phyloP scores from a whole-genome alignment of 257 asterid genomes.

The Plantago elongata region DNA sequence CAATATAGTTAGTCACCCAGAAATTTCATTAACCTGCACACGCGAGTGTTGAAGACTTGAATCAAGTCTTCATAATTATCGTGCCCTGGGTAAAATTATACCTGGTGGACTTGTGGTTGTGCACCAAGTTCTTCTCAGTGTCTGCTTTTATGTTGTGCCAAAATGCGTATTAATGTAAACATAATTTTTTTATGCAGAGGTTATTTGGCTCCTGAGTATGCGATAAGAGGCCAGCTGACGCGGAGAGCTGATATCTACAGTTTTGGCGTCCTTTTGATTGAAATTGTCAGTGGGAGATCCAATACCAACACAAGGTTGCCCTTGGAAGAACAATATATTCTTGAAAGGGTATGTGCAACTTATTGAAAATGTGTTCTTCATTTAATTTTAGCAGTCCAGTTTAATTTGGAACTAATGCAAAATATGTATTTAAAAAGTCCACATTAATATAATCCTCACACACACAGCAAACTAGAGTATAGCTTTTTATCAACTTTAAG shows the following conservation, averaged over 20 bases:
- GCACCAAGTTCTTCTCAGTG: neutral
- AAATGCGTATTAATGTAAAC: slow-evolving; percentile 5
- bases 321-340: slow-evolving; percentile 5
- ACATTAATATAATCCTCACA: too few relatives aligned
- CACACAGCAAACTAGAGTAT: too few relatives aligned
- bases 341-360: slow-evolving; percentile 8
- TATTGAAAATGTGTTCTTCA: neutral
- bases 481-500: too few relatives aligned
- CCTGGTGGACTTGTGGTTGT: too few relatives aligned
- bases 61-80: neutral
- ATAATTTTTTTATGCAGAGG: slow-evolving; percentile 52
- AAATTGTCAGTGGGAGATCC: slow-evolving; percentile 7
- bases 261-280: slow-evolving; percentile 6
- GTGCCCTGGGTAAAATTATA: neutral
- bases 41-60: neutral
- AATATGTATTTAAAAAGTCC: too few relatives aligned
- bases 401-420: too few relatives aligned
- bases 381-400: neutral
- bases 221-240: slow-evolving; percentile 11
- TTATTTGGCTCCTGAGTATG: slow-evolving; percentile 21
- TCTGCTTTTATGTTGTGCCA: neutral
- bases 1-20: neutral
- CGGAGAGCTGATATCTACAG: slow-evolving; percentile 11
- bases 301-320: slow-evolving; percentile 9
- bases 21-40: neutral